Evolutionary conservation across 2,329 filamentous ascomycete species (phyloP).

Genomic region (Pseudogymnoascus sp.): DNA sequence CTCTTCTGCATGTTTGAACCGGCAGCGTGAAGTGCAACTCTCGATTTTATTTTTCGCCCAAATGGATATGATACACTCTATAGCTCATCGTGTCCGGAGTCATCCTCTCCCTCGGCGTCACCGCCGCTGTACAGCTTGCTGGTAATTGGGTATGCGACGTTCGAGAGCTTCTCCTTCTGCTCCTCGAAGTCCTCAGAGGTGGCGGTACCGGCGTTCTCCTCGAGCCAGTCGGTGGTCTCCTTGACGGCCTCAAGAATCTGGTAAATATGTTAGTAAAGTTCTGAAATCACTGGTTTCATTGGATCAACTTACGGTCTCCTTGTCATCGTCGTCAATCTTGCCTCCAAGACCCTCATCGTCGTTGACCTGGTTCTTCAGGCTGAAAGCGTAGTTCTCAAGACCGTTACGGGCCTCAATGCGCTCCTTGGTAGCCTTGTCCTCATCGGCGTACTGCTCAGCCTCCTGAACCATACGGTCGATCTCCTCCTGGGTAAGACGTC

Average conservation of each 20-base stretch:
- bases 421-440: slow-evolving; percentile 96
- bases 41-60: slow-evolving; percentile 9
- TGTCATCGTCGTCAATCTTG: slow-evolving; percentile 98
- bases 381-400: slow-evolving; percentile 99
- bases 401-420: slow-evolving; percentile 94
- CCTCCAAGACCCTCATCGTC: slow-evolving; percentile 94
- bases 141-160: slow-evolving; percentile 96
- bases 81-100: slow-evolving; percentile 78
- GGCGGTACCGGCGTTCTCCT: slow-evolving; percentile 83
- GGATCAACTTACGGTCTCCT: slow-evolving; percentile 68
- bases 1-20: background rate
- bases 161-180: slow-evolving; percentile 98
- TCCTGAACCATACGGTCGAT: slow-evolving; percentile 99
- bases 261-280: slow-evolving; percentile 29
- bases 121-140: slow-evolving; percentile 83
- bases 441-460: slow-evolving; percentile 97
- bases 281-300: slow-evolving; percentile 10
- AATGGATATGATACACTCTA: slow-evolving; percentile 39
- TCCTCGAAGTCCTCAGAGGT: slow-evolving; percentile 94
- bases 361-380: slow-evolving; percentile 97
- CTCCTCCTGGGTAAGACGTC: slow-evolving; percentile 89
- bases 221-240: slow-evolving; percentile 94
- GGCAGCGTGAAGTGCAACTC: background rate
- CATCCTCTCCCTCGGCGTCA: slow-evolving; percentile 57
- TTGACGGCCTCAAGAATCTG: slow-evolving; percentile 89